These are phyloP conservation scores for Phallus indusiatus DNA, from an alignment of 768 basidiomycete genomes.

Conservation along the genomic window DNA sequence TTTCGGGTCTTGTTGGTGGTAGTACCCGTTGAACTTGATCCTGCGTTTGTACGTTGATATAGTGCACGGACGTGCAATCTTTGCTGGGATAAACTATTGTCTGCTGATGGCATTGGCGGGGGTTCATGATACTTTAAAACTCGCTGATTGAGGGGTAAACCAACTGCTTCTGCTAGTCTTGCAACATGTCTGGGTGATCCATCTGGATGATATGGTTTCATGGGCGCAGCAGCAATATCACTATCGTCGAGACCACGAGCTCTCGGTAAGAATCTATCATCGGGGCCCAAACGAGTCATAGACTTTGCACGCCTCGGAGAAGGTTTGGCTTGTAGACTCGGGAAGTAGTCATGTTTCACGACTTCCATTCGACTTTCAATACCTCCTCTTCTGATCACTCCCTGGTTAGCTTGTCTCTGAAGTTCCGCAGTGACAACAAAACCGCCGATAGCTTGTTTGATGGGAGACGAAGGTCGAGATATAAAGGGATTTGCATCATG, in stretches of 20 bases:
- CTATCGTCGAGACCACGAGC: slow-evolving; percentile 29
- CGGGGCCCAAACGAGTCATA: slow-evolving; percentile 1
- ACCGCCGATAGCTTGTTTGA: slow-evolving; percentile 43
- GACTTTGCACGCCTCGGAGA: slow-evolving; percentile 67
- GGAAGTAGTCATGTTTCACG: slow-evolving; percentile 67
- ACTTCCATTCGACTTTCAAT: slow-evolving; percentile 71
- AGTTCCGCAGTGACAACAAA: slow-evolving; percentile 45
- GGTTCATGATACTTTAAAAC: slow-evolving; percentile 85
- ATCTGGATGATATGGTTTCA: slow-evolving; percentile 42
- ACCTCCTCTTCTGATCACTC: slow-evolving; percentile 70
- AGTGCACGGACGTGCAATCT: slow-evolving; percentile 70
- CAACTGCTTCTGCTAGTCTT: slow-evolving; percentile 65
- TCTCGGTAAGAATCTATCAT: slow-evolving; percentile 7
- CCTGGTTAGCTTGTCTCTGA: slow-evolving; percentile 51
- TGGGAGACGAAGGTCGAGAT: slow-evolving; percentile 49
- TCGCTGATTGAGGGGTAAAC: slow-evolving; percentile 67
- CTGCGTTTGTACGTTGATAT: slow-evolving; percentile 54
- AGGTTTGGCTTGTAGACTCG: slow-evolving; percentile 35
- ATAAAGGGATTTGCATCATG: slow-evolving; percentile 4
- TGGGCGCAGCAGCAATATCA: slow-evolving; percentile 55
- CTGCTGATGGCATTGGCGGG: slow-evolving; percentile 70
- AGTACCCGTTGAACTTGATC: slow-evolving; percentile 55
- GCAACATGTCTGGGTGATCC: slow-evolving; percentile 72
- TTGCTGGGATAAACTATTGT: slow-evolving; percentile 64
- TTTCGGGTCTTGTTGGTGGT: slow-evolving; percentile 65